Base-by-base conservation (phyloP, 768 basidiomycete genomes). In the Calocera viscosa region DNA sequence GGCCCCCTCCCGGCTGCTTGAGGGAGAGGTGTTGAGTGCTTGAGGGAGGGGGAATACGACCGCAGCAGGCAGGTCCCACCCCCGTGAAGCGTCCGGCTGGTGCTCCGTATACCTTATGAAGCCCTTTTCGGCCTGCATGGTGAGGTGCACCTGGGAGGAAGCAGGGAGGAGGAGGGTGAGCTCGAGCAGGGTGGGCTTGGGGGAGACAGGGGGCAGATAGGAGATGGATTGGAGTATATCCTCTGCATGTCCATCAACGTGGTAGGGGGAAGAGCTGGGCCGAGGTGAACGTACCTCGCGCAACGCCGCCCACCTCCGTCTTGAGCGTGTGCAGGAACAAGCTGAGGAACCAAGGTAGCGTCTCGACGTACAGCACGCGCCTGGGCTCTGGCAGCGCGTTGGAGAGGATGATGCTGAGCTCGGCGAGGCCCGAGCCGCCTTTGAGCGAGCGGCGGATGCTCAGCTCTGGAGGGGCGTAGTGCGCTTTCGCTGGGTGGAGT, bases 51-150 rank as follows among this genome's bases (percentile, higher is more conserved):
- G 84, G 81, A 65, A 87, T 68, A 80, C n/a, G 7, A 96, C 83
- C 1, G 91, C 94, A 0, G 90, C 86, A 1, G 93, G 90, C 0
- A 97, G 79, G 71, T 97, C 92, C 86, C 94, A 94, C 2, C 96
- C 96, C 41, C 96, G 82, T 73, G 94, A 89, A 1, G 95, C 91
- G 73, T 98, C 95, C 0, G 94, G 93, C 11, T 89, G 93, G 74
- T 98, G 94, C 73, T 98, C 94, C 12, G 92, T 94, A 74, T 97
- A 98, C 64, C 88, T 85, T 66, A 99, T 78, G 73, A 94, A 96
- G 1, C 88, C 83, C 74, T 93, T 93, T 38, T 83, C 81, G 72
- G 93, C 85, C 35, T 88, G 88, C 74, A 94, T 80, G 19, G 80
- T 82, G 65, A 97, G 77, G 8, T 80, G 79, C 5, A 92, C 73